Base-by-base conservation (phyloP, 768 basidiomycete genomes). In the Dioszegia crocea region DNA sequence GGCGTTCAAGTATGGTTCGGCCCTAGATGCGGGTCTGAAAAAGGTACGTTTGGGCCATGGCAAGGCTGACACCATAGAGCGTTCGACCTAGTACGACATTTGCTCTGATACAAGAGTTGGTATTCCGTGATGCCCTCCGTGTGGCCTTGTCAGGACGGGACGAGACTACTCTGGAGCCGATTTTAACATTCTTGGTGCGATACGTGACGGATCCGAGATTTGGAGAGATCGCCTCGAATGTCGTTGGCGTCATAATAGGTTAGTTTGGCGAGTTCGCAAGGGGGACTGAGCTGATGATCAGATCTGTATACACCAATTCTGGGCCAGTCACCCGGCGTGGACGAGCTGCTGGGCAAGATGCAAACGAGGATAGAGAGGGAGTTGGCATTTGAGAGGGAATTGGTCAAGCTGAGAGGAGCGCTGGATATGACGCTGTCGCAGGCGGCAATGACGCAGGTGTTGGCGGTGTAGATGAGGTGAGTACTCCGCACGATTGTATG, bases 321-420 rank as follows among this genome's bases (percentile, higher is more conserved):
- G n/a, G 94, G 94, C 1, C 91, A 94, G 76, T 92, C 92, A 23
- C 91, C 92, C 0, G 80, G 92, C 43, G 88, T 99, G 54, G 96
- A 98, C 76, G 81, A 86, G 5, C 80, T 94, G 38, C 86, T 98
- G 69, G 79, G 87, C 26, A 85, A 86, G 33, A 79, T 98, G 41
- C 86, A 85, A 56, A 87, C 85, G 74, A 91, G 92, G 72, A 83
- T 98, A n/a, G 78, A 84, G 40, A 83, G 85, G 38, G 96, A 99
- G 76, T 79, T 97, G 51, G 84, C 83, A 23, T 91, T 99, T 77
- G 91, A 97, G 77, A 83, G 83, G 64, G 90, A 97, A 74, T 78
- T 98, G 50, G 79, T 84, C 60, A 88, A 87, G 78, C 80, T 88
- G 50, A 86, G 84, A 71, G 94, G 92, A 56, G 89, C 91, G 53